Evolutionary conservation across 1,284 basidiomycete species (phyloP), one percentile per base, ranked within the genome.

Genomic region (Apiotrichum gamsii): DNA sequence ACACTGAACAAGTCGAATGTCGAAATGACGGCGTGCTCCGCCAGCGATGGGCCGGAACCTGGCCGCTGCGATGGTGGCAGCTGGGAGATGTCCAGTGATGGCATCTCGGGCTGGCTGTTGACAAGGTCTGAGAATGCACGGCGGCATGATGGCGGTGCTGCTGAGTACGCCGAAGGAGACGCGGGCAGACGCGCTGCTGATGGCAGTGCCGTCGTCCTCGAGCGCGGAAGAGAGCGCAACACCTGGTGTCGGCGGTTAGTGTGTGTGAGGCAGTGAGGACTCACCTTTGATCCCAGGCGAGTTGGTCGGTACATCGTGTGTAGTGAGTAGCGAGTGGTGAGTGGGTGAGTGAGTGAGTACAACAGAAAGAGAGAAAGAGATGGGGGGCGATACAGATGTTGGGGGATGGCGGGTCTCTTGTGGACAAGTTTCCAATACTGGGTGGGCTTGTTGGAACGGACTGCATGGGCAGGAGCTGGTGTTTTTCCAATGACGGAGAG

Each of bases 1-100:
- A 96, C 87, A 52, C 86, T 90, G 75, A 96, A 96, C 39, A 97
- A 75, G 72, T 96, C 93, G 46, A 91, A 93, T 0, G 89, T 83
- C 0, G 85, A 87, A 45, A 96, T 93, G 53, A 95, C 91, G 1
- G 90, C 91, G 75, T 95, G 90, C 49, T 90, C 85, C 0, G 62
- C 57, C 19, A 43, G 51, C n/a, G 52, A 41, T 8, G 21, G 25
- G 21, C 45, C 43, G 14, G 51, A 48, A 4, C 51, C 54, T 0
- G 41, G 47, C 4, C 43, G 54, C 45, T 56, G 47, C 9, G 47
- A 50, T 0, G 54, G 54, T 9, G 54, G 54, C 5, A 56, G 44
- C 29, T 46, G 23, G 13, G 36, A 36, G 34, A 25, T 14, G 24
- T 33, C 30, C 13, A 21, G 13, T 24, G 20, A 10, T 5, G 30